Evolutionary conservation across 345 rosid genomes (phyloP).

Genomic region (Camelina hispida): DNA sequence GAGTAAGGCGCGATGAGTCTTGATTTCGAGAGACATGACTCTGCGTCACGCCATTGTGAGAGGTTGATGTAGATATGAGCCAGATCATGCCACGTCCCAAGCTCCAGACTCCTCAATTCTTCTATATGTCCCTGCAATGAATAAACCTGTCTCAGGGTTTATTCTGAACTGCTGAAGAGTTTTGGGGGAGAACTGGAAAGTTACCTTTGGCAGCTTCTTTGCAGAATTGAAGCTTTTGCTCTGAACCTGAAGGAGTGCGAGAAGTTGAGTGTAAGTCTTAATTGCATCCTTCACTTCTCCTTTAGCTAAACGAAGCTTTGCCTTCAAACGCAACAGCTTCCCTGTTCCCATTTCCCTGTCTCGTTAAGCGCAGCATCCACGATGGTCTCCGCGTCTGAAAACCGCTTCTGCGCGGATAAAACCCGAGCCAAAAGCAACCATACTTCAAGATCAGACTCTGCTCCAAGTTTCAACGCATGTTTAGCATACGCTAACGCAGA

Average conservation of each 20-base stretch:
- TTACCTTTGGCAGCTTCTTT: conserved; percentile 59
- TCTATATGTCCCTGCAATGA: conserved; percentile 51
- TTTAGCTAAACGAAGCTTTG: conserved; percentile 74
- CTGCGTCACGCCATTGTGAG: conserved; percentile 75
- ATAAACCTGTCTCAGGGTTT: conserved; percentile 4
- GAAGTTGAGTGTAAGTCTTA: conserved; percentile 70
- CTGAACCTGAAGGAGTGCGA: conserved; percentile 77
- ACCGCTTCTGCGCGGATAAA: conserved; percentile 73
- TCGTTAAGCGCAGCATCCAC: conserved; percentile 70
- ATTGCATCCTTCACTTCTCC: conserved; percentile 60
- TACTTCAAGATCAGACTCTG: conserved; percentile 60
- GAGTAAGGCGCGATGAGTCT: conserved; percentile 58
- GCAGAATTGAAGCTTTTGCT: conserved; percentile 55
- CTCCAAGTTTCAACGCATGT: conserved; percentile 56
- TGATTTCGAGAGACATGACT: conserved; percentile 80
- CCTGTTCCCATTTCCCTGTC: conserved; percentile 82
- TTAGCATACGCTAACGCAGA: conserved; percentile 58
- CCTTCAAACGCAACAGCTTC: conserved; percentile 75
- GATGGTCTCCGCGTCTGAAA: conserved; percentile 61
- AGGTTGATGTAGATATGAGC: conserved; percentile 66
- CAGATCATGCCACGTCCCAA: conserved; percentile 79
- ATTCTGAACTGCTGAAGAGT: neutral
- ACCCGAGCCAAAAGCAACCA: conserved; percentile 80
- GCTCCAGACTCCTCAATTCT: conserved; percentile 55
- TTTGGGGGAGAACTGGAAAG: neutral